Percentiles rank a stretch among this genome's conserved stretches.
These are phyloP conservation scores for Miamiensis avidus DNA, from an alignment of 169 alveolate genomes.

Conservation along the genomic window DNA sequence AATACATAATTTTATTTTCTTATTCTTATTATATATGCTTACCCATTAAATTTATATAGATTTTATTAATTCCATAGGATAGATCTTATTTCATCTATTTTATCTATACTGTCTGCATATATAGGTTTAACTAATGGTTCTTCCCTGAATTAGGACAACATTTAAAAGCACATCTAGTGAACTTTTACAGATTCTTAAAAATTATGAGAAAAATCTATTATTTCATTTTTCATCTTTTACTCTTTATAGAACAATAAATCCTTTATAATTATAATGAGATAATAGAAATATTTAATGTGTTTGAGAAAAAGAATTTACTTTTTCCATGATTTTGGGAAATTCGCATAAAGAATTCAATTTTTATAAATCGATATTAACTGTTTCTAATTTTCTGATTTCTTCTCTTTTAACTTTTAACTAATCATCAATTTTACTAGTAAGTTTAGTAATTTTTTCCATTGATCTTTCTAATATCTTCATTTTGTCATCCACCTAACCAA, in stretches of 20 bases:
- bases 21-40: constrained; percentile 8
- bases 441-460: constrained; percentile 39
- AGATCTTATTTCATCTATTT: constrained; percentile 32
- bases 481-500: constrained; percentile 35
- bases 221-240: background rate
- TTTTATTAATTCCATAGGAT: constrained; percentile 40
- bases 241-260: constrained; percentile 10
- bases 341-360: constrained; percentile 53
- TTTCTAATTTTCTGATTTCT: constrained; percentile 62
- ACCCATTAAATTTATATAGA: constrained; percentile 15
- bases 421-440: constrained; percentile 54
- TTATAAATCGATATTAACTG: constrained; percentile 56
- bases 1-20: constrained; percentile 8
- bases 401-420: constrained; percentile 55
- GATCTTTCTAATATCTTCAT: constrained; percentile 38
- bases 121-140: constrained; percentile 42
- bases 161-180: constrained; percentile 31
- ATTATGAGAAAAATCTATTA: constrained; percentile 20
- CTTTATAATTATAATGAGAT: constrained; percentile 21
- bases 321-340: constrained; percentile 52
- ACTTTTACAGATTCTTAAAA: constrained; percentile 28
- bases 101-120: constrained; percentile 34
- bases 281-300: too few species aligned
- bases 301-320: constrained; percentile 38
- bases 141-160: constrained; percentile 19